Percentiles rank a stretch among this genome's conserved stretches.
phyloP scores from a whole-genome alignment of 306 rosid species.

The Inga leiocalycina region DNA sequence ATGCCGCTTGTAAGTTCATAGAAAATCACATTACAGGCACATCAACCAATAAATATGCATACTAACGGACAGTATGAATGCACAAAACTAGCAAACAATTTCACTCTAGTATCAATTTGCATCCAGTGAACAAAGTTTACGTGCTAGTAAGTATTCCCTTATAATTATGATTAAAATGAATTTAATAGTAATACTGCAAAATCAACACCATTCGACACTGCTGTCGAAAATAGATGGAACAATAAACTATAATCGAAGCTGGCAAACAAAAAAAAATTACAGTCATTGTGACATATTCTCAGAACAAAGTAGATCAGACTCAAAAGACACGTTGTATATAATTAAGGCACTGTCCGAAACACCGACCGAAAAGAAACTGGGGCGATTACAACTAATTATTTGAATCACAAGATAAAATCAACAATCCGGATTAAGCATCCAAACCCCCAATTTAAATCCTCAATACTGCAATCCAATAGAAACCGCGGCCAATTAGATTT shows the following conservation, averaged over 20 bases:
- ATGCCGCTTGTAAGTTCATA: neutral
- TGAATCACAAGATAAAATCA: neutral
- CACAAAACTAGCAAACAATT: slow-evolving; percentile 4
- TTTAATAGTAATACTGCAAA: neutral
- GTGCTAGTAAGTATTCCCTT: neutral
- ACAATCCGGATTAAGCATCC: neutral
- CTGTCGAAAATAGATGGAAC: neutral
- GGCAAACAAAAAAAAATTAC: neutral
- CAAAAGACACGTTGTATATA: neutral
- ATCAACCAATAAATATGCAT: neutral
- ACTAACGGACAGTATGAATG: neutral
- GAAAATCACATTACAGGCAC: neutral
- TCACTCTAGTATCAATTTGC: neutral
- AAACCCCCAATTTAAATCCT: neutral
- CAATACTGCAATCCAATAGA: neutral
- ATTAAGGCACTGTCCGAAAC: neutral
- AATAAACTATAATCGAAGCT: neutral
- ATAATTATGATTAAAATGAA: slow-evolving; percentile 6
- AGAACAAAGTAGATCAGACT: neutral
- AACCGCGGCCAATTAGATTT: neutral
- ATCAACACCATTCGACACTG: neutral
- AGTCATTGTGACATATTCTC: neutral
- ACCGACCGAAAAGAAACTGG: neutral
- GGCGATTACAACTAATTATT: neutral
- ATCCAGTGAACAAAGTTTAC: neutral